Evolutionary conservation across 441 rosid genomes (phyloP), one percentile per base, ranked within the genome.

Genomic region (Melastoma candidum): DNA sequence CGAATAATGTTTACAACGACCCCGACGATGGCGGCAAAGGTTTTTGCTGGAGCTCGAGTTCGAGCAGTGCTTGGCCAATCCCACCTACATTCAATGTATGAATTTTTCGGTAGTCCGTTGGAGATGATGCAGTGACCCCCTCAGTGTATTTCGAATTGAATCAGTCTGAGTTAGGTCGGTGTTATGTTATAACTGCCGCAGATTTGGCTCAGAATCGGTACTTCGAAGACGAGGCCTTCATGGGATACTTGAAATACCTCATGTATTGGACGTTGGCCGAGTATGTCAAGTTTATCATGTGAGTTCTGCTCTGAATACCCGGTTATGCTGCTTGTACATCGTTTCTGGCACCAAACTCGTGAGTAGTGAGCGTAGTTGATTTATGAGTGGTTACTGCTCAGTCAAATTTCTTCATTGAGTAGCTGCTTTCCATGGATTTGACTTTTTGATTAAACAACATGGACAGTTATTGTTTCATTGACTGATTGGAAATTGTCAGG

Each of bases 151-250:
- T 17, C 22, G 22, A 17, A 17, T 17, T 17, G 22, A 17, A 17
- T 17, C 22, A 17, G 22, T 17, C 22, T 17, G 22, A 17, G 22
- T 17, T 17, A 17, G 22, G 22, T 17, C 22, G 22, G 22, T 17
- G 22, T 17, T 0, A 9, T 36, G 6, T 36, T 36, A 36, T 4
- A 36, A 36, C 41, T 52, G 48, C 13, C 71, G 72, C 71, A 93
- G 97, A 94, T 80, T 72, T 94, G 77, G 99, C 99, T 53, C 99
- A 94, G 76, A 93, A 93, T 63, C 95, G 97, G 5, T 86, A 89
- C 76, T 86, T 93, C 53, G 99, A 93, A 26, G 99, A 94, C 57
- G 97, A 89, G 71, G 88, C 99, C 3, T 94, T 89, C 69, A 83
- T 94, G 66, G 95, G 85, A 24, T 93, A 93, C 82, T 73, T 93